phyloP scores from a whole-genome alignment of 805 yeast genomes.

The Ogataea thermomethanolica region DNA sequence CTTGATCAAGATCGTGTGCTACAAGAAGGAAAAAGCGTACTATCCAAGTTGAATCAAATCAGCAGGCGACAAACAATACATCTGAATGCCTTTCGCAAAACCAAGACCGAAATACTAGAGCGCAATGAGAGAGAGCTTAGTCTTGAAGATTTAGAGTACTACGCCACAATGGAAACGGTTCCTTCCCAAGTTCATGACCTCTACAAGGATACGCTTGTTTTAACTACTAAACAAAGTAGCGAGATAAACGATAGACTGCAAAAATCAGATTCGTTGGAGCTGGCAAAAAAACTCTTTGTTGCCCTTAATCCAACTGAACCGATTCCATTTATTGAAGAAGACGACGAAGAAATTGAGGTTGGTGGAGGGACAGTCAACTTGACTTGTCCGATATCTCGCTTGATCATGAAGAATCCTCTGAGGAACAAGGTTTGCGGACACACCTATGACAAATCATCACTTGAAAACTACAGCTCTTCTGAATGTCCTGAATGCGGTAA shows the following conservation, averaged over 20 bases:
- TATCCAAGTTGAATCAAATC: constrained; percentile 5
- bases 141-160: constrained; percentile 25
- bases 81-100: constrained; percentile 13
- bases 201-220: constrained; percentile 6
- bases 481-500: constrained; percentile 60
- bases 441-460: constrained; percentile 51
- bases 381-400: constrained; percentile 62
- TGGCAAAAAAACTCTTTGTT: constrained; percentile 46
- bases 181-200: constrained; percentile 23
- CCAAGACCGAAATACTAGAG: constrained; percentile 25
- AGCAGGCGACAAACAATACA: constrained; percentile 9
- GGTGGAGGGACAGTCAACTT: constrained; percentile 71
- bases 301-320: constrained; percentile 59
- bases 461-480: constrained; percentile 33
- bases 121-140: constrained; percentile 22
- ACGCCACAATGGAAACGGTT: constrained; percentile 10
- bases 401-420: constrained; percentile 51
- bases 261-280: constrained; percentile 11
- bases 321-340: constrained; percentile 42
- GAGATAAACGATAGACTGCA: constrained; percentile 3
- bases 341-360: constrained; percentile 57
- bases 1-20: constrained; percentile 15
- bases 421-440: constrained; percentile 58
- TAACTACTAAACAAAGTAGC: constrained; percentile 4
- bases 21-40: constrained; percentile 12